A percentile compares a stretch with the other conserved stretches of the same genome.
These are phyloP conservation scores for Tolypocladium tundrense DNA, from an alignment of 2,329 filamentous ascomycete species.

Conservation along the genomic window DNA sequence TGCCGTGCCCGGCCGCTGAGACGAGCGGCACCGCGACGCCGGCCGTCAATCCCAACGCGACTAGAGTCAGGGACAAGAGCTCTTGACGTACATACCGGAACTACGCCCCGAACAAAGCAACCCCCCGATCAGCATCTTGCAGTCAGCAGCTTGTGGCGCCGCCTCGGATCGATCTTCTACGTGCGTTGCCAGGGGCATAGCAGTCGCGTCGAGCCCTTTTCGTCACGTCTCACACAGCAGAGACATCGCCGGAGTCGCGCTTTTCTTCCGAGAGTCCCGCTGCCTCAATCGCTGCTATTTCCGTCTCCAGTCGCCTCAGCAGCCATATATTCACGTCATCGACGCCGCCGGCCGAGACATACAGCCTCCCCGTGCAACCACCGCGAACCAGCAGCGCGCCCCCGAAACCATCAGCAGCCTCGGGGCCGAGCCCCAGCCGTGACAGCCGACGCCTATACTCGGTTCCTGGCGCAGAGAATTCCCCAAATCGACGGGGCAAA, in stretches of 20 bases:
- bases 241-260: not conserved
- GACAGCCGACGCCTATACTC: not conserved
- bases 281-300: not conserved
- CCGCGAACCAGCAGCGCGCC: not conserved
- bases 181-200: not conserved
- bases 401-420: not conserved
- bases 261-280: not conserved
- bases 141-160: not conserved
- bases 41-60: too few species aligned
- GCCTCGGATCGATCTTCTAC: not conserved
- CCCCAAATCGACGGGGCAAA: not conserved
- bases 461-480: not conserved
- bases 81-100: not conserved
- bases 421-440: not conserved
- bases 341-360: constrained; percentile 14
- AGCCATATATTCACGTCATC: not conserved
- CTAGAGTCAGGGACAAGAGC: not conserved
- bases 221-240: not conserved
- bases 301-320: not conserved
- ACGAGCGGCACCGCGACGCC: too few species aligned
- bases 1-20: too few species aligned
- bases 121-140: not conserved
- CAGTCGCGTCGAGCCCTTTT: not conserved
- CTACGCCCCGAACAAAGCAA: not conserved
- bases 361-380: constrained; percentile 1